A percentile compares a stretch with the other conserved stretches of the same genome.
These are phyloP conservation scores for Abelmoschus esculentus DNA, from an alignment of 345 rosid genomes.

Conservation along the genomic window DNA sequence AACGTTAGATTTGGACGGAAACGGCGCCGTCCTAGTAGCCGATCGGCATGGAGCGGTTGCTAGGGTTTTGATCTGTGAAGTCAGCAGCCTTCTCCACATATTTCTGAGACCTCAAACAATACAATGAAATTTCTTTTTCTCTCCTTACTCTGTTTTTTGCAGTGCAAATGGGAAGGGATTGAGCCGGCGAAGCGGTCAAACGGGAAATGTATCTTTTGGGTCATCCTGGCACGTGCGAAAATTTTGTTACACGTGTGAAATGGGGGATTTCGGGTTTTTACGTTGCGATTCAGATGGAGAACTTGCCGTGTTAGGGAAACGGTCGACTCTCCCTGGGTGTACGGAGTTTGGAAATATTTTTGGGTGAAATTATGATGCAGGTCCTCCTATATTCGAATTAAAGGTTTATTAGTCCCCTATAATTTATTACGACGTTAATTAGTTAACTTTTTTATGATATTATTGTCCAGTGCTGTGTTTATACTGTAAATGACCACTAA, in stretches of 20 bases:
- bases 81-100: conserved; percentile 78
- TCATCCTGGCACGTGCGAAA: neutral
- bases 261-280: neutral
- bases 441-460: too few species aligned
- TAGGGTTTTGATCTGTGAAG: conserved; percentile 69
- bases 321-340: too few species aligned
- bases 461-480: too few species aligned
- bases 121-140: neutral
- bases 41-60: conserved; percentile 38
- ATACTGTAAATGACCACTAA: too few species aligned
- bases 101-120: neutral
- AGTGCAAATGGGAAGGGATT: neutral
- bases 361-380: too few species aligned
- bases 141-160: neutral
- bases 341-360: too few species aligned
- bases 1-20: conserved; percentile 24
- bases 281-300: too few species aligned
- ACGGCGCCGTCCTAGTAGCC: conserved; percentile 14
- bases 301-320: too few species aligned
- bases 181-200: neutral
- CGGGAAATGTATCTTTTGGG: neutral
- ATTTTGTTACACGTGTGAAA: neutral
- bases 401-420: too few species aligned
- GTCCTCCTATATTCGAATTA: too few species aligned
- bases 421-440: too few species aligned